phyloP scores from a whole-genome alignment of 108 stramenopile species.

The Skeletonema tropicum region DNA sequence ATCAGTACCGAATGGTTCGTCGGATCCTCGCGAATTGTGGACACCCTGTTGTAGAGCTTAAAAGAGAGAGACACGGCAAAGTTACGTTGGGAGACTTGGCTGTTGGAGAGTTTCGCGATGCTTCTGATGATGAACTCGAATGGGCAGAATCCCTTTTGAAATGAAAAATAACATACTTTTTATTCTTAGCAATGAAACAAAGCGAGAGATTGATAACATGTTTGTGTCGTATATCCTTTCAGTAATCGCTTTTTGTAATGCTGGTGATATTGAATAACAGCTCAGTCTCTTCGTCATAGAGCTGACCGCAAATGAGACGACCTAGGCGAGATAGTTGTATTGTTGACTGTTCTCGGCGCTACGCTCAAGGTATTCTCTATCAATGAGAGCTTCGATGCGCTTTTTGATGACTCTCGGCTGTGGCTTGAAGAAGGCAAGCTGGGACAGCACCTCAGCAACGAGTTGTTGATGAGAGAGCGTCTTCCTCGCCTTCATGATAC shows the following conservation, averaged over 20 bases:
- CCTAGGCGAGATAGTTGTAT: slow-evolving; percentile 77
- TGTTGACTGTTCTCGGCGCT: slow-evolving; percentile 80
- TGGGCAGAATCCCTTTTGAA: slow-evolving; percentile 66
- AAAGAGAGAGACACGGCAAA: slow-evolving; percentile 66
- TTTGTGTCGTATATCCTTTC: not conserved
- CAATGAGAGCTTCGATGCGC: slow-evolving; percentile 94
- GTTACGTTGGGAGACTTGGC: slow-evolving; percentile 59
- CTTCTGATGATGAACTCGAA: slow-evolving; percentile 57
- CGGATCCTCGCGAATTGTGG: slow-evolving; percentile 84
- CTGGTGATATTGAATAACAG: not conserved
- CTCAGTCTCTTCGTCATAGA: not conserved
- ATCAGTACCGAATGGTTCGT: slow-evolving; percentile 78
- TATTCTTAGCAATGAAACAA: slow-evolving; percentile 9
- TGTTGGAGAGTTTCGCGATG: slow-evolving; percentile 63
- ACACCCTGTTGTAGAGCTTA: slow-evolving; percentile 74
- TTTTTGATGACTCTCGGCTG: slow-evolving; percentile 96
- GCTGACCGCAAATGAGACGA: not conserved
- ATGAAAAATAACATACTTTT: slow-evolving; percentile 14
- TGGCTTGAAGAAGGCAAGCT: slow-evolving; percentile 98
- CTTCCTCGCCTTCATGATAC: slow-evolving; percentile 99
- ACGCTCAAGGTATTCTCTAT: slow-evolving; percentile 96
- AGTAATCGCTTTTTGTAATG: not conserved
- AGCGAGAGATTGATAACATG: not conserved
- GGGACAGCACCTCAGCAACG: slow-evolving; percentile 94
- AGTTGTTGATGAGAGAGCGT: slow-evolving; percentile 96